These are phyloP conservation scores for Diplodia scrobiculata DNA, from an alignment of 2,329 filamentous ascomycete genomes.

Conservation along the genomic window DNA sequence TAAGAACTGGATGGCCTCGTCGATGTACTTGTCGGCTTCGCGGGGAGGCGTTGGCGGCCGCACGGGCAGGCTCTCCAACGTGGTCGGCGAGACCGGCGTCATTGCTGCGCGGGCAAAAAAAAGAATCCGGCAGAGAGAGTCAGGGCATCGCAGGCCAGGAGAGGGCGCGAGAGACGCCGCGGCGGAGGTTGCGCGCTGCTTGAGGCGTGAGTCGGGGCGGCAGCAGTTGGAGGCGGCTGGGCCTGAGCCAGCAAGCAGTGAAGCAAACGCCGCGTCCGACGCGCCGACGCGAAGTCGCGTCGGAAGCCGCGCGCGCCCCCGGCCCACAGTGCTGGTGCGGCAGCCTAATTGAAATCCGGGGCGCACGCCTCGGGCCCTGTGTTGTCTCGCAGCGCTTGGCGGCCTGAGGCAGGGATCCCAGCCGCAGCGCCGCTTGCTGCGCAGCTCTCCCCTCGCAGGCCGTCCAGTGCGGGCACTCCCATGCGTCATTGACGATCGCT, in stretches of 20 bases:
- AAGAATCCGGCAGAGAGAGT: neutral
- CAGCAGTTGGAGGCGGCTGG: neutral
- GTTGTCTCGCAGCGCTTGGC: neutral
- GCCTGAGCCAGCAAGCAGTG: neutral
- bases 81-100: constrained; percentile 44
- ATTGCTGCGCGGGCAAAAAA: constrained; percentile 12
- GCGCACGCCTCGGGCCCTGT: neutral
- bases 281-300: constrained; percentile 27
- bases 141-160: constrained; percentile 23
- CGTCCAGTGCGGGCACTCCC: constrained; percentile 8
- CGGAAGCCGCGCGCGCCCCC: neutral
- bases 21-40: constrained; percentile 45
- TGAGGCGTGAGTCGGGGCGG: neutral
- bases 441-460: neutral
- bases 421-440: neutral
- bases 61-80: constrained; percentile 52
- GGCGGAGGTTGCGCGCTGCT: neutral
- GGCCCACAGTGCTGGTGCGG: neutral
- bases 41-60: constrained; percentile 61
- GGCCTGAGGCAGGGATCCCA: constrained; percentile 21
- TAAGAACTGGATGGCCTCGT: constrained; percentile 50
- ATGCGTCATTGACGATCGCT: constrained; percentile 23
- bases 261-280: constrained; percentile 12
- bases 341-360: constrained; percentile 3
- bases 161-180: neutral